phyloP scores from a whole-genome alignment of 2,329 filamentous ascomycete genomes.

The Teratosphaeria viscida region DNA sequence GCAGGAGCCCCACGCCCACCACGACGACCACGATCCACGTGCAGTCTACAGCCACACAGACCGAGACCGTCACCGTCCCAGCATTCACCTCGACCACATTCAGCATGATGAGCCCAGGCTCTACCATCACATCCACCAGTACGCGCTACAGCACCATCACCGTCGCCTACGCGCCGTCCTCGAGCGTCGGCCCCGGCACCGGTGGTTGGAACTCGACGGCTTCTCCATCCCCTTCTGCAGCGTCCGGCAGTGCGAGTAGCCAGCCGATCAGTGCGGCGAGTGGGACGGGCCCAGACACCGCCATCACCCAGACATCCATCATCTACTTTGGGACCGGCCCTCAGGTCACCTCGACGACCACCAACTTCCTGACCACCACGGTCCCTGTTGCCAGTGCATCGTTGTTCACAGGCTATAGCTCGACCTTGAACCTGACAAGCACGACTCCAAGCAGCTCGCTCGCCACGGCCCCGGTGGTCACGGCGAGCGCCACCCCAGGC shows the following conservation, averaged over 20 bases:
- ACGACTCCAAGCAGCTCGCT: background rate
- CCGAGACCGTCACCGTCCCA: constrained; percentile 10
- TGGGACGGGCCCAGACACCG: constrained; percentile 9
- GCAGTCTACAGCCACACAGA: constrained; percentile 3
- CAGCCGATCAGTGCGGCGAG: background rate
- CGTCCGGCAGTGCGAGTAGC: constrained; percentile 4
- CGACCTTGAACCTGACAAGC: constrained; percentile 6
- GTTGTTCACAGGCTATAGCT: constrained; percentile 6
- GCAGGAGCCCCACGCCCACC: constrained; percentile 7
- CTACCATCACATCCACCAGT: constrained; percentile 19
- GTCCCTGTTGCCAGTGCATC: constrained; percentile 10
- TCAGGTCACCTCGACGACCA: constrained; percentile 18
- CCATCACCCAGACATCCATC: constrained; percentile 12
- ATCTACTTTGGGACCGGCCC: constrained; percentile 15
- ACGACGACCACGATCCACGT: constrained; percentile 8
- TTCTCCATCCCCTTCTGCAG: background rate
- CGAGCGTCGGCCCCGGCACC: constrained; percentile 16
- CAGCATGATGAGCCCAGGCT: constrained; percentile 12
- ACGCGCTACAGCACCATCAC: constrained; percentile 17
- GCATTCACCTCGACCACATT: constrained; percentile 18
- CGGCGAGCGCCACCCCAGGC: background rate
- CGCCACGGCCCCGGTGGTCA: background rate
- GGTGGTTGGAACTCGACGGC: constrained; percentile 17
- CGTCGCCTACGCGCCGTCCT: constrained; percentile 9
- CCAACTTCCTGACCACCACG: constrained; percentile 17